Evolutionary conservation across 371 early-diverging fungal species (phyloP).

Genomic region (Enterospora canceri): DNA sequence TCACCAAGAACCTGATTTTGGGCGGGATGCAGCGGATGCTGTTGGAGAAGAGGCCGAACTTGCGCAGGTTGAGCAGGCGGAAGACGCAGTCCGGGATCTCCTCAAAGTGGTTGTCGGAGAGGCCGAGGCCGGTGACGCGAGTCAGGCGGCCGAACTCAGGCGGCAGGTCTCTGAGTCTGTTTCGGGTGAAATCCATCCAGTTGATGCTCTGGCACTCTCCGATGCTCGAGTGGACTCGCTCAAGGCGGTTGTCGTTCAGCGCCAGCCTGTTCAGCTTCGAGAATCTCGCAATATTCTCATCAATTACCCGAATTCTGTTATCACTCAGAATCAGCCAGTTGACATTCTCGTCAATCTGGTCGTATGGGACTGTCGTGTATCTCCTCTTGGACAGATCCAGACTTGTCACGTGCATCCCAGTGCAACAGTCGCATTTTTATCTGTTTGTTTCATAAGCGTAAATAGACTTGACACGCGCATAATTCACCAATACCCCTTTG

Average conservation of each 20-base stretch:
- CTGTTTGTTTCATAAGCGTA: slow-evolving; percentile 15
- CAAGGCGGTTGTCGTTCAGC: slow-evolving; percentile 56
- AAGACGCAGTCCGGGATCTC: slow-evolving; percentile 33
- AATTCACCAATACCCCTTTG: not conserved
- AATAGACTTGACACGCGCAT: not conserved
- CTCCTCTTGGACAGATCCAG: slow-evolving; percentile 31
- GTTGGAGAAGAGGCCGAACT: slow-evolving; percentile 55
- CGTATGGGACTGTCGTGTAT: slow-evolving; percentile 31
- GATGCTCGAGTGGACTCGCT: slow-evolving; percentile 33
- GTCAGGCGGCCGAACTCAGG: slow-evolving; percentile 8
- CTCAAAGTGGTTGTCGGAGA: slow-evolving; percentile 43
- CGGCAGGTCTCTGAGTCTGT: slow-evolving; percentile 38
- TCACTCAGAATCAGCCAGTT: slow-evolving; percentile 56
- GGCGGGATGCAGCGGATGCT: slow-evolving; percentile 41
- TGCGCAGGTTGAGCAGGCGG: slow-evolving; percentile 23
- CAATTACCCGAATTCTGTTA: slow-evolving; percentile 49
- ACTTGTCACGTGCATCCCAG: slow-evolving; percentile 29
- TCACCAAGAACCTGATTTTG: slow-evolving; percentile 40
- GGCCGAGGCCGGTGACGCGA: slow-evolving; percentile 28
- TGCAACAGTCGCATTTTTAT: slow-evolving; percentile 16
- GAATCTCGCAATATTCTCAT: slow-evolving; percentile 41
- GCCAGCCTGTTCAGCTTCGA: slow-evolving; percentile 53
- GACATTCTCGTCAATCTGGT: slow-evolving; percentile 15
- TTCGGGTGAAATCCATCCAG: slow-evolving; percentile 58
- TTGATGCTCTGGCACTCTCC: slow-evolving; percentile 43